phyloP scores from a whole-genome alignment of 2,329 filamentous ascomycete species.

The Fusarium brachygibbosum region DNA sequence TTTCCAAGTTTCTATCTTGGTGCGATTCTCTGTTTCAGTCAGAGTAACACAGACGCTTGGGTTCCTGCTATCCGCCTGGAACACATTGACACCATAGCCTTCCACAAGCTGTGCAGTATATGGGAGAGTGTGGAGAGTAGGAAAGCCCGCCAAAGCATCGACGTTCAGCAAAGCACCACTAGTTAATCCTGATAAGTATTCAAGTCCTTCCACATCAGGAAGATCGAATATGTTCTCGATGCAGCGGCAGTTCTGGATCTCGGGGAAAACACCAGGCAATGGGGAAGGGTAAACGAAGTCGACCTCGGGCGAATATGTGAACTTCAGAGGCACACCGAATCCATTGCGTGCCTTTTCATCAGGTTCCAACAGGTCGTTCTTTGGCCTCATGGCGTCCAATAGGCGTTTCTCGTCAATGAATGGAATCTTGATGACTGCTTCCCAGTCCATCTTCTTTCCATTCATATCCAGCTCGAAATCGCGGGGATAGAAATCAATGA shows the following conservation, averaged over 20 bases:
- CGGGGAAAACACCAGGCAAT: conserved; percentile 89
- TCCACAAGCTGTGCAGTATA: conserved; percentile 79
- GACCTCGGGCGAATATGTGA: conserved; percentile 82
- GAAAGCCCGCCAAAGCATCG: conserved; percentile 92
- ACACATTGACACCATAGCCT: conserved; percentile 91
- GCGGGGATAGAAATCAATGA: conserved; percentile 97
- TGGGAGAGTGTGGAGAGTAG: conserved; percentile 86
- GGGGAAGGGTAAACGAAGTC: conserved; percentile 91
- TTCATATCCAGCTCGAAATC: conserved; percentile 99
- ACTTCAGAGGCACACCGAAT: conserved; percentile 93
- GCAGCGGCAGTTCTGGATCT: conserved; percentile 87
- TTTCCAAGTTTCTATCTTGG: conserved; percentile 79
- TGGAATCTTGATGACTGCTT: conserved; percentile 98
- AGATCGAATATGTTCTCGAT: conserved; percentile 97
- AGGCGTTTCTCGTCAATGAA: conserved; percentile 96
- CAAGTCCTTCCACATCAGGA: conserved; percentile 89
- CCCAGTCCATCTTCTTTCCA: conserved; percentile 99
- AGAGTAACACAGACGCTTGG: conserved; percentile 96
- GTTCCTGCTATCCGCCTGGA: conserved; percentile 95
- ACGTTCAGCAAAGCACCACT: conserved; percentile 85
- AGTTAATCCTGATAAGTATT: conserved; percentile 86
- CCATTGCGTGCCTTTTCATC: conserved; percentile 87
- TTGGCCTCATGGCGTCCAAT: conserved; percentile 86
- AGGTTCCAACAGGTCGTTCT: conserved; percentile 80
- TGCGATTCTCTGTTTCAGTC: conserved; percentile 77